Base-by-base conservation (phyloP, 768 basidiomycete species). In the Suillus weaverae region DNA sequence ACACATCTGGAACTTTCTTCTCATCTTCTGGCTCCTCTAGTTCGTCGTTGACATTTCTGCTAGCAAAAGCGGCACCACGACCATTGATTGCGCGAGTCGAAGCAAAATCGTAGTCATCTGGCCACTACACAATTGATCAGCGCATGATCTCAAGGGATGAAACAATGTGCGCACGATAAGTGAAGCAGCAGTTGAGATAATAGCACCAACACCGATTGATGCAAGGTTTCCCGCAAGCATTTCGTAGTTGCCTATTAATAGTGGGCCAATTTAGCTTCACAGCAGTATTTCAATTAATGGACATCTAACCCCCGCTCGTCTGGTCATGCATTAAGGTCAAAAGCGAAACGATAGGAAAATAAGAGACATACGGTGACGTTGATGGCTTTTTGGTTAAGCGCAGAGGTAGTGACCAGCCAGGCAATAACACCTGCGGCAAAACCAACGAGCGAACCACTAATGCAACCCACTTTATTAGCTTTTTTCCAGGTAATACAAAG, bases 161-260 rank as follows among this genome's bases (percentile, higher is more conserved):
- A 18, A 55, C 57, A 4, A 4, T 30, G 5, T 8, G 76, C 86
- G 64, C 71, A 90, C 89, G 30, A 95, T 79, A 54, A 87, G 73
- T 0, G 94, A 93, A 41, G 83, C 77, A 4, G 76, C 79, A 30
- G 87, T 81, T 3, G 94, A 84, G 67, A 97, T 80, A 62, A 97
- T 88, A 4, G 84, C 93, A 9, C 94, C 92, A 14, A 91, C 81
- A 33, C 86, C 90, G 68, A 96, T 92, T 2, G 93, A 88, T 2
- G 89, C 89, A n/a, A 97, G 78, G 77, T 96, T 95, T 3, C 95
- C 95, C 0, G 93, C 89, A 18, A 97, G 82, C 94, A 97, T 96
- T 71, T 85, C 83, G 63, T 81, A 81, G 73, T 86, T 83, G 22
- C 80, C 81, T 75, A 63, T 59, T 36, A 32, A 61, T 50, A 50